Evolutionary conservation across 106 monocot genomes (phyloP).

Genomic region (Acorus calamus): DNA sequence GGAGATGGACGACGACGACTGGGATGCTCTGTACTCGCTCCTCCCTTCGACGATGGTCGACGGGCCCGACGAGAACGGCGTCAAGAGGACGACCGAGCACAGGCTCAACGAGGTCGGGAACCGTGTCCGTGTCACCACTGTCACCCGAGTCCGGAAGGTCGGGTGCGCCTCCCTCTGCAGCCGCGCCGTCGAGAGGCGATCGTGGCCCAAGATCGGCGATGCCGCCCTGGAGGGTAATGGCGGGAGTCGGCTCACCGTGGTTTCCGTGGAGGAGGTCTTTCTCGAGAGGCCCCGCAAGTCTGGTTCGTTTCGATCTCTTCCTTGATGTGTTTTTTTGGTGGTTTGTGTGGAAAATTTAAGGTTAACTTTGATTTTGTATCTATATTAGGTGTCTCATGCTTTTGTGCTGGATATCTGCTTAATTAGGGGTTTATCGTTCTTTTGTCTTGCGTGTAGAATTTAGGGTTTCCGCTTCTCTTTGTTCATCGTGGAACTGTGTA

Average conservation of each 20-base stretch:
- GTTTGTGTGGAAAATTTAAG: background rate
- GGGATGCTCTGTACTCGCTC: constrained; percentile 45
- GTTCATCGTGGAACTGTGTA: no score
- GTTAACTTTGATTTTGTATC: background rate
- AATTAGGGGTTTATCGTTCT: no score
- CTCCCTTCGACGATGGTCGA: constrained; percentile 71
- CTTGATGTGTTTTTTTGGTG: background rate
- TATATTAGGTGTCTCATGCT: no score
- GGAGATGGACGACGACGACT: constrained; percentile 66
- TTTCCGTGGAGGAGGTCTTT: constrained; percentile 83
- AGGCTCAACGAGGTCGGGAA: constrained; percentile 71
- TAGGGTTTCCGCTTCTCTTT: no score
- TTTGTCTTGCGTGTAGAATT: no score
- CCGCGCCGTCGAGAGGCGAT: constrained; percentile 67
- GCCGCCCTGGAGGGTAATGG: constrained; percentile 46
- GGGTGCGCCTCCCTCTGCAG: constrained; percentile 73
- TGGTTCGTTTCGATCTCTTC: constrained; percentile 28
- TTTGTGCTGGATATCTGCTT: no score
- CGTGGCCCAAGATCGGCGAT: constrained; percentile 83
- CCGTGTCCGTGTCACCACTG: constrained; percentile 72
- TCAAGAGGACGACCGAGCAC: constrained; percentile 65
- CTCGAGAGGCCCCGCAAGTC: constrained; percentile 68
- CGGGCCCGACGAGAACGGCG: constrained; percentile 80
- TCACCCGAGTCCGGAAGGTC: constrained; percentile 53
- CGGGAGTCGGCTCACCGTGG: constrained; percentile 71